Base-by-base conservation (phyloP, 2,329 filamentous ascomycete genomes). In the Zymoseptoria ardabiliae region DNA sequence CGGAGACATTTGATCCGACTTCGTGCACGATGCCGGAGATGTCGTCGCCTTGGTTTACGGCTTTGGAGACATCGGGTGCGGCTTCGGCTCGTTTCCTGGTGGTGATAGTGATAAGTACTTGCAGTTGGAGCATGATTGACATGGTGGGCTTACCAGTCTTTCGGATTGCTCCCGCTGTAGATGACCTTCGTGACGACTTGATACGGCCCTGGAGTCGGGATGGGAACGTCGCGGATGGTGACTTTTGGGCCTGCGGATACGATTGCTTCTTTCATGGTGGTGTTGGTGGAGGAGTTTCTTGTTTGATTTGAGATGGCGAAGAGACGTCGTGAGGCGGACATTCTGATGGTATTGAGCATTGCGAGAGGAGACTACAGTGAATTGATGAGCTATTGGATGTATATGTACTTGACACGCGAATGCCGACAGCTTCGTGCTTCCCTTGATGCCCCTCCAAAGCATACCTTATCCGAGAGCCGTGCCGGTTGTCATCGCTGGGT, bases 1-100 rank as follows among this genome's bases (percentile, higher is more conserved):
- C 83, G 58, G 71, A 78, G 1, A 86, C 83, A 45, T 80, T 75
- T 49, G 74, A 68, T 20, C 84, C 84, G 21, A 85, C 80, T 60
- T 77, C 74, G 63, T 83, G 76, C 8, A 86, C 77, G 25, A 79
- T 74, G 50, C 72, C 72, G 17, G 70, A 66, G 17, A 73, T 71
- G 48, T 74, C 72, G 50, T 74, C 72, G 59, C 72, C 72, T 55
- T 70, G 67, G 56, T 72, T 70, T 50, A 63, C 54, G 13, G 66
- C 56, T 50, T 62, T 54, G 22, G 61, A 50, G 13, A 63, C 53
- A n/a, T 45, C 35, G 17, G 35, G 81, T 35, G 60, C 57, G 50
- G 61, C 59, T 45, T 65, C 53, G n/a, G 61, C 53, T 58, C 61
- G 53, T 59, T 65, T 65, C 63, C 63, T 65, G 59, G 59, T 21